Evolutionary conservation across 768 basidiomycete genomes (phyloP).

Genomic region (Pulveroboletus sp.): DNA sequence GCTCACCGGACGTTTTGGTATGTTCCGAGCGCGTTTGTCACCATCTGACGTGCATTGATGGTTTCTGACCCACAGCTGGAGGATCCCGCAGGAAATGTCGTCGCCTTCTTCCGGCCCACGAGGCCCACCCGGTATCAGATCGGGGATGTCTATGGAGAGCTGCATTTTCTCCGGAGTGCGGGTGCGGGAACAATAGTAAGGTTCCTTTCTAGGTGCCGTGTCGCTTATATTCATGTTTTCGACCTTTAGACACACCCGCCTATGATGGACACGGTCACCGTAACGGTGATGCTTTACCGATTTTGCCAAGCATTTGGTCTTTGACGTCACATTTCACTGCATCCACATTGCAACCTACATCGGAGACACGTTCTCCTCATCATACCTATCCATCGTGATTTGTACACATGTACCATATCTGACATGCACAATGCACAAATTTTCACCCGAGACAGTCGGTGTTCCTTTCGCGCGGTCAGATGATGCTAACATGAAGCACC

Average conservation of each 20-base stretch:
- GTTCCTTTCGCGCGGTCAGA: conserved; percentile 20
- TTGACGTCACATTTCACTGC: conserved; percentile 29
- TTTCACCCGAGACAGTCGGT: conserved; percentile 20
- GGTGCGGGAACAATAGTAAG: conserved; percentile 79
- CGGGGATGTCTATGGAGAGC: conserved; percentile 82
- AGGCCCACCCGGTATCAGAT: conserved; percentile 78
- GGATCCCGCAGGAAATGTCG: conserved; percentile 62
- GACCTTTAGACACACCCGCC: conserved; percentile 71
- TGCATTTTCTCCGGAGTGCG: conserved; percentile 75
- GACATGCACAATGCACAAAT: conserved; percentile 26
- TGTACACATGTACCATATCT: conserved; percentile 31
- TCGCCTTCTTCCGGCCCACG: conserved; percentile 78
- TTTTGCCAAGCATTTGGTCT: conserved; percentile 57
- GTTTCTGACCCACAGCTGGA: conserved; percentile 50
- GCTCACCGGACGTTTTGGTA: conserved; percentile 57
- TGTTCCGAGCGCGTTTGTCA: conserved; percentile 24
- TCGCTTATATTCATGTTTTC: conserved; percentile 23
- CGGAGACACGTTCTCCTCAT: conserved; percentile 26
- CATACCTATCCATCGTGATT: conserved; percentile 27
- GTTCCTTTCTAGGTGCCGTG: conserved; percentile 16
- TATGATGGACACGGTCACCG: conserved; percentile 84
- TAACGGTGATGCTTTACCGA: conserved; percentile 83
- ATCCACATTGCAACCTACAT: conserved; percentile 32
- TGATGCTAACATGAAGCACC: conserved; percentile 13
- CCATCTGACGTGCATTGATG: conserved; percentile 5